These are phyloP conservation scores for Solanum chmielewskii DNA, from an alignment of 257 asterid species.

Conservation along the genomic window DNA sequence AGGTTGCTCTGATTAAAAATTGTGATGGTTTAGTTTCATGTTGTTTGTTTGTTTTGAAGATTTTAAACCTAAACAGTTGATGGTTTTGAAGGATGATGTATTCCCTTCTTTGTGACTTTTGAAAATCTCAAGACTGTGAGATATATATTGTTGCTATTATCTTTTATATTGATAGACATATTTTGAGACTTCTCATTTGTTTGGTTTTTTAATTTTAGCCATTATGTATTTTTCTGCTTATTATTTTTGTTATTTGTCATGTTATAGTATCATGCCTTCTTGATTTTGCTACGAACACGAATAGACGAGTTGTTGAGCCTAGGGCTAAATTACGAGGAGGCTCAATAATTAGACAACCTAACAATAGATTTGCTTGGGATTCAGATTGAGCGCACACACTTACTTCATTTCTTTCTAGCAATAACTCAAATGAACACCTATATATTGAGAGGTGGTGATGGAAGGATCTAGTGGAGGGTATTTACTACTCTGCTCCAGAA, in stretches of 20 bases:
- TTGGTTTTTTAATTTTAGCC: background rate
- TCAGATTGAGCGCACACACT: background rate
- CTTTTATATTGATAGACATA: background rate
- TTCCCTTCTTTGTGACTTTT: background rate
- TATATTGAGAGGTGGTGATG: background rate
- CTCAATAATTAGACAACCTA: background rate
- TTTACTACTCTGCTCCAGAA: no score
- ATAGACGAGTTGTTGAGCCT: background rate
- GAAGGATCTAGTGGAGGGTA: background rate
- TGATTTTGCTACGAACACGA: background rate
- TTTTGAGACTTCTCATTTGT: background rate
- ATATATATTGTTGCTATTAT: background rate
- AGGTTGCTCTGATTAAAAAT: constrained; percentile 8
- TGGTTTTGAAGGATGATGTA: background rate
- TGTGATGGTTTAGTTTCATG: background rate
- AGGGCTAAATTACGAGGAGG: background rate
- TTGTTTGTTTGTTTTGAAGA: background rate
- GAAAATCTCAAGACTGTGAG: background rate
- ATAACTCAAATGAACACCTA: background rate
- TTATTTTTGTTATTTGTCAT: background rate
- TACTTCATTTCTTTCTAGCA: background rate
- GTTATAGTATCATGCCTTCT: background rate
- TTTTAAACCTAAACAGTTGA: background rate
- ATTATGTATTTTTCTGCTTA: background rate
- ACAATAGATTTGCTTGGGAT: background rate